A percentile compares a stretch with the other conserved stretches of the same genome.
Evolutionary conservation across 2,329 filamentous ascomycete genomes (phyloP).

Genomic region (Trichoderma sp.): DNA sequence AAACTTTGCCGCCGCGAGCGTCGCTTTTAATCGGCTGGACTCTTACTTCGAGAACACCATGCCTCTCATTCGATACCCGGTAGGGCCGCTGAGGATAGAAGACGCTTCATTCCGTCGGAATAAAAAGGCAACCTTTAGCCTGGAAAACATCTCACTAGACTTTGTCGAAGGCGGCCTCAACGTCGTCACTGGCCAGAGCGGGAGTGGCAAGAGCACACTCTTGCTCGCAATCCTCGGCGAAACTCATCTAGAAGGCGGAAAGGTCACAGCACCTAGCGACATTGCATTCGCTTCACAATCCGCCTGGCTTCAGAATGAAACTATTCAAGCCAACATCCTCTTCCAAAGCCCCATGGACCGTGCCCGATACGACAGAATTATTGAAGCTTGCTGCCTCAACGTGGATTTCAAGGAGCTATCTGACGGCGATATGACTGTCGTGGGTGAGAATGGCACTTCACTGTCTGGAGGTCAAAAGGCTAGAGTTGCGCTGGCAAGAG

Average conservation of each 20-base stretch:
- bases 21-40: slow-evolving; percentile 57
- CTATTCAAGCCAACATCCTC: slow-evolving; percentile 58
- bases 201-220: slow-evolving; percentile 61
- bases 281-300: slow-evolving; percentile 62
- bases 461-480: slow-evolving; percentile 62
- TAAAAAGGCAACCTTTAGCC: slow-evolving; percentile 54
- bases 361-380: slow-evolving; percentile 57
- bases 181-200: slow-evolving; percentile 58
- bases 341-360: slow-evolving; percentile 58
- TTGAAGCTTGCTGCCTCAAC: slow-evolving; percentile 59
- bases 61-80: slow-evolving; percentile 52
- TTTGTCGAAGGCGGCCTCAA: slow-evolving; percentile 60
- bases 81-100: slow-evolving; percentile 53
- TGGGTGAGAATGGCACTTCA: slow-evolving; percentile 59
- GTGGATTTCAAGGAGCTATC: slow-evolving; percentile 57
- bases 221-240: slow-evolving; percentile 59
- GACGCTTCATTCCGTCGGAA: slow-evolving; percentile 54
- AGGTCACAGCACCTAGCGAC: slow-evolving; percentile 54
- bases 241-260: slow-evolving; percentile 53
- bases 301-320: slow-evolving; percentile 62
- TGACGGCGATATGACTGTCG: slow-evolving; percentile 54
- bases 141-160: slow-evolving; percentile 54
- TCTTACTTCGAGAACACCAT: slow-evolving; percentile 57
- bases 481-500: slow-evolving; percentile 59
- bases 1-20: slow-evolving; percentile 42